Percentiles rank a stretch among this genome's conserved stretches.
Evolutionary conservation across 1,139 yeast genomes (phyloP).

Genomic region (Suhomyces maxii): DNA sequence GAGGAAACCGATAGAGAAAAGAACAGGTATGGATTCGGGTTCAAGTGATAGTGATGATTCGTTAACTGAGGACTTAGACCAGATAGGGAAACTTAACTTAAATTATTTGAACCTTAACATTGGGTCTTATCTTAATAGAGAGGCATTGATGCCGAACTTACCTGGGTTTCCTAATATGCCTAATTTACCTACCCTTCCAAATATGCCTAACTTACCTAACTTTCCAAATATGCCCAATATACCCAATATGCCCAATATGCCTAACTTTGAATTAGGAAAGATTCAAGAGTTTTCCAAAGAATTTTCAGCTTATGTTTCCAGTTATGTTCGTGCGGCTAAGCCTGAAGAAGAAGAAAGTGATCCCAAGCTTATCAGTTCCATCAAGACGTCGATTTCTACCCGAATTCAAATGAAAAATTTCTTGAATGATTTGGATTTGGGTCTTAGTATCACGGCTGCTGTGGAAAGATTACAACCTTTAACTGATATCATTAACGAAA

Average conservation of each 20-base stretch:
- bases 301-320: conserved; percentile 29
- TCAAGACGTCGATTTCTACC: conserved; percentile 41
- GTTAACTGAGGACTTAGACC: conserved; percentile 45
- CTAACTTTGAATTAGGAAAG: conserved; percentile 23
- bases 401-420: conserved; percentile 51
- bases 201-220: conserved; percentile 15
- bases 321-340: conserved; percentile 21
- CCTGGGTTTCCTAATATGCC: conserved; percentile 20
- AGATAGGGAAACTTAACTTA: conserved; percentile 41
- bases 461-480: conserved; percentile 58
- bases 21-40: neutral
- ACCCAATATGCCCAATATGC: conserved; percentile 22
- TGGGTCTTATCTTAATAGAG: conserved; percentile 16
- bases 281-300: conserved; percentile 33
- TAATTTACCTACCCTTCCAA: conserved; percentile 8
- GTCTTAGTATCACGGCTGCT: conserved; percentile 53
- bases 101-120: conserved; percentile 18
- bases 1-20: too few species aligned
- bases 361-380: conserved; percentile 23
- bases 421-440: conserved; percentile 51
- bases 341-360: conserved; percentile 6
- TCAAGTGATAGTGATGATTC: conserved; percentile 31
- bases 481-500: conserved; percentile 50
- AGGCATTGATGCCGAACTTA: conserved; percentile 20
- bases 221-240: conserved; percentile 12